Base-by-base conservation (phyloP, 768 basidiomycete species). In the Mycena filopes region DNA sequence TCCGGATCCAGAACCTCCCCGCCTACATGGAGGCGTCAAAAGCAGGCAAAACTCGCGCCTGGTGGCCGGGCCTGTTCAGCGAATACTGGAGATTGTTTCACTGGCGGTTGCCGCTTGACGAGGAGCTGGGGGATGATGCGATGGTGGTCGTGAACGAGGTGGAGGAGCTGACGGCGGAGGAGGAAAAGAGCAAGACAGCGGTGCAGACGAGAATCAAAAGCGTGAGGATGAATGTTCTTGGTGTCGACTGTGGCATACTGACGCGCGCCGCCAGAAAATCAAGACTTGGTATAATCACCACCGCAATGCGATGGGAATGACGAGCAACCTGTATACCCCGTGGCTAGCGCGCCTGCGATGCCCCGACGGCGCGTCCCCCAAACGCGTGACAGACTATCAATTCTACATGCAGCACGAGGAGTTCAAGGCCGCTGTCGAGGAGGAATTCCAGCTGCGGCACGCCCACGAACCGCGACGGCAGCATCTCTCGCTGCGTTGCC, bases 201-300 rank as follows among this genome's bases (percentile, higher is more conserved):
- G 23, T 40, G 4, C 33, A 36, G 21, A 7, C 26, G 21, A n/a
- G n/a, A n/a, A n/a, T n/a, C n/a, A n/a, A n/a, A 33, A 33, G 33
- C 33, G 12, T 12, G 33, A 33, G 33, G 33, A 33, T 33, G 33
- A 33, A 33, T 33, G 12, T 33, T 33, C 7, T 33, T 12, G 33
- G 33, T 33, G 33, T 12, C 12, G 33, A n/a, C n/a, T n/a, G n/a
- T n/a, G n/a, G n/a, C n/a, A 33, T 6, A 33, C 18, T 48, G 25
- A 26, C 20, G 43, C n/a, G 9, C 13, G 26, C 26, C n/a, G 1
- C 10, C 28, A 58, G 56, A 58, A 58, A 58, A 47, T 58, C 21
- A 58, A 58, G n/a, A 58, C 40, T 5, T 58, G 56, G 56, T 58
- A 42, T 18, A 40, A 38, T 26, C 56, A 41, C 7, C 45, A 58